Evolutionary conservation across 1,284 basidiomycete species (phyloP).

Genomic region (Exobasidium cylindrosporum): DNA sequence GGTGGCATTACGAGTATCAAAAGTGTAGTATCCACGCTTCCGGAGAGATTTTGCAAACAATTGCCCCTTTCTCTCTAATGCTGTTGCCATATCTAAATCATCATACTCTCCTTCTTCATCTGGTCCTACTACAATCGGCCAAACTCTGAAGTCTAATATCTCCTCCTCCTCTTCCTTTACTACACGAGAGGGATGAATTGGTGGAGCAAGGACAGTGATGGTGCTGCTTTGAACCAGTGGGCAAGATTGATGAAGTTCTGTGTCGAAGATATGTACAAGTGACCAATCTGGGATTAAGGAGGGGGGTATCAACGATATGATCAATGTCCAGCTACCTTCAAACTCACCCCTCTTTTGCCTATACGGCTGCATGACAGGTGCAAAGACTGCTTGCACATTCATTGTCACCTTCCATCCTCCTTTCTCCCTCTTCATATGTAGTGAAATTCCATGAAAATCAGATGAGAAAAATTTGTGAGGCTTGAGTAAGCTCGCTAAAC

Average conservation of each 20-base stretch:
- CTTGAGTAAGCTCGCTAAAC: slow-evolving; percentile 79
- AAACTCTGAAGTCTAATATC: background rate
- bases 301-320: too few species aligned
- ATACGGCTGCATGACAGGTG: slow-evolving; percentile 60
- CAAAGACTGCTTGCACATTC: slow-evolving; percentile 75
- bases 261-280: slow-evolving; percentile 29
- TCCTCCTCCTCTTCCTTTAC: background rate
- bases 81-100: slow-evolving; percentile 11
- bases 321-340: too few species aligned
- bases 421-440: slow-evolving; percentile 60
- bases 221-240: slow-evolving; percentile 29
- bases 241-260: slow-evolving; percentile 23
- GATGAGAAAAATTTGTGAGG: slow-evolving; percentile 81
- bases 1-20: background rate
- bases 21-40: slow-evolving; percentile 7
- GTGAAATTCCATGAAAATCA: slow-evolving; percentile 80
- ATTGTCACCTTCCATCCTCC: slow-evolving; percentile 67
- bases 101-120: slow-evolving; percentile 9
- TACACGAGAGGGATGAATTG: background rate
- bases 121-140: background rate
- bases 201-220: slow-evolving; percentile 28
- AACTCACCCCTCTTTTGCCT: slow-evolving; percentile 7
- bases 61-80: background rate
- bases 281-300: slow-evolving; percentile 32
- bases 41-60: background rate